Evolutionary conservation across 805 yeast genomes (phyloP).

Genomic region (Spencermartinsiella europaea): DNA sequence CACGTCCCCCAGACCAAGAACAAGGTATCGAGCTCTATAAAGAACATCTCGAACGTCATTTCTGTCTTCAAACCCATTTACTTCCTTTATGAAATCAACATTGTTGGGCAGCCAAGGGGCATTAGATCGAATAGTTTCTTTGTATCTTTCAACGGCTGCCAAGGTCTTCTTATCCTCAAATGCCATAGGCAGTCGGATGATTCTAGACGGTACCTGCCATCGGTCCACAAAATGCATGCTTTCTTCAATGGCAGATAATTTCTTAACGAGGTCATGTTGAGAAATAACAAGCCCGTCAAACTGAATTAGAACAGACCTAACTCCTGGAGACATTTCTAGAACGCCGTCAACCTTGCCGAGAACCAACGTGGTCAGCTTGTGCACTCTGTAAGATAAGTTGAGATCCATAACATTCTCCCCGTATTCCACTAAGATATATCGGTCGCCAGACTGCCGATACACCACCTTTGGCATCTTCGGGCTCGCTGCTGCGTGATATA

Average conservation of each 20-base stretch:
- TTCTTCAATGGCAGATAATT: constrained; percentile 68
- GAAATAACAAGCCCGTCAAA: constrained; percentile 58
- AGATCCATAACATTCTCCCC: constrained; percentile 87
- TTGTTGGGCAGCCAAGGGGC: constrained; percentile 99
- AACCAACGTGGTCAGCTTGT: constrained; percentile 73
- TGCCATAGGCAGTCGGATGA: constrained; percentile 88
- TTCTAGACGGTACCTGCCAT: constrained; percentile 83
- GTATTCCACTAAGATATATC: constrained; percentile 85
- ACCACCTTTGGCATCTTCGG: constrained; percentile 62
- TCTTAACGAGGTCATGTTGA: constrained; percentile 58
- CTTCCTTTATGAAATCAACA: constrained; percentile 88
- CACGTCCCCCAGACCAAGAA: constrained; percentile 94
- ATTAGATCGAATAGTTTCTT: constrained; percentile 84
- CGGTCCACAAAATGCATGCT: constrained; percentile 67
- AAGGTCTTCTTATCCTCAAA: constrained; percentile 89
- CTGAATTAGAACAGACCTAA: constrained; percentile 87
- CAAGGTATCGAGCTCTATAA: constrained; percentile 85
- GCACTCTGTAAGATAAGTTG: constrained; percentile 78
- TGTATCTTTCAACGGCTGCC: constrained; percentile 84
- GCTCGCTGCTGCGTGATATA: constrained; percentile 45
- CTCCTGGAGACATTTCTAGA: constrained; percentile 96
- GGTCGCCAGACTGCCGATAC: constrained; percentile 96
- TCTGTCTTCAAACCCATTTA: constrained; percentile 69
- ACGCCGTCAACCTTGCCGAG: constrained; percentile 66
- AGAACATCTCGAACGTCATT: constrained; percentile 74